Evolutionary conservation across 2,329 filamentous ascomycete genomes (phyloP).

Genomic region (Stagonosporopsis vannaccii): DNA sequence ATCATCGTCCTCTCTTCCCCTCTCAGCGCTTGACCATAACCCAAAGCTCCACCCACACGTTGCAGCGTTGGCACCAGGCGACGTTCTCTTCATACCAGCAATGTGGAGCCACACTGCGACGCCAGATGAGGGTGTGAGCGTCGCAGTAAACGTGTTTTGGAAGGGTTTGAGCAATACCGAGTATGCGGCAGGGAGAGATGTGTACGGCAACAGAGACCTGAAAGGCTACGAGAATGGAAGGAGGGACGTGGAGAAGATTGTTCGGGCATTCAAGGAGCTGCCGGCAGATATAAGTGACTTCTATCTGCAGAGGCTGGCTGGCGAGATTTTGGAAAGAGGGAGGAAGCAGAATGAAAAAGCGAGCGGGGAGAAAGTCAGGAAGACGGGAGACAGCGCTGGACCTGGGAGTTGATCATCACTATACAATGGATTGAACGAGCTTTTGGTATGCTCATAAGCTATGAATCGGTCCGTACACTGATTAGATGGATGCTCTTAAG

Average conservation of each 20-base stretch:
- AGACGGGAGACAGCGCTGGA: not conserved
- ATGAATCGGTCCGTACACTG: no score
- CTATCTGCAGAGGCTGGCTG: slow-evolving; percentile 75
- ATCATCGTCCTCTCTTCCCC: slow-evolving; percentile 74
- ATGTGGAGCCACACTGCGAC: slow-evolving; percentile 83
- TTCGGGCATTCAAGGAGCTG: slow-evolving; percentile 68
- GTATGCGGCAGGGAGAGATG: slow-evolving; percentile 78
- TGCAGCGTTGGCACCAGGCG: slow-evolving; percentile 71
- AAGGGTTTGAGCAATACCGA: slow-evolving; percentile 67
- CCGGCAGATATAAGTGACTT: slow-evolving; percentile 74
- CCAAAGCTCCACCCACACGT: slow-evolving; percentile 62
- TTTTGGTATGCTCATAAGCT: no score
- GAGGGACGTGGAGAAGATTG: slow-evolving; percentile 72
- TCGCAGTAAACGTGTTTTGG: slow-evolving; percentile 93
- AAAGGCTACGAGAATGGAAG: slow-evolving; percentile 84
- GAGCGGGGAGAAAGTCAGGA: not conserved
- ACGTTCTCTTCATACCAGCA: slow-evolving; percentile 80
- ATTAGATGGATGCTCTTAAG: no score
- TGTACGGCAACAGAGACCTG: slow-evolving; percentile 88
- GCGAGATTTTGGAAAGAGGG: slow-evolving; percentile 63
- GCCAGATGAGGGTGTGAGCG: slow-evolving; percentile 61
- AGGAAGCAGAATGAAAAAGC: slow-evolving; percentile 7
- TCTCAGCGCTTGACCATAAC: slow-evolving; percentile 53
- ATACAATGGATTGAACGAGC: no score
- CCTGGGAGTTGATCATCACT: not conserved